Percentiles rank a stretch among this genome's conserved stretches.
Conservation (phyloP, 2,329 filamentous ascomycete genomes). For the Dendryphion nanum region DNA sequence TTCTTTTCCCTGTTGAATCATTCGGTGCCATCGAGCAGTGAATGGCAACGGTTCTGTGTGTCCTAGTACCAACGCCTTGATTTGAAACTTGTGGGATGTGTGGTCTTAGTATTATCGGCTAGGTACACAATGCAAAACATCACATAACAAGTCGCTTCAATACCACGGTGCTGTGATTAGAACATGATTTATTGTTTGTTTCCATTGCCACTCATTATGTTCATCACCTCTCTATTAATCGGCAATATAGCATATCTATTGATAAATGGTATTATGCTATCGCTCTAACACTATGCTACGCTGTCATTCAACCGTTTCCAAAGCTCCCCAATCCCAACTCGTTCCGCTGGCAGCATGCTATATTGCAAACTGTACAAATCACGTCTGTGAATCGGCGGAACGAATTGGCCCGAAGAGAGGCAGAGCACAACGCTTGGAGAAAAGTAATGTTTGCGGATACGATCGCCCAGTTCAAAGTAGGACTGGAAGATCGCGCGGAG, state of each 20-base stretch:
- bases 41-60: no score
- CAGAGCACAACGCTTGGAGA: slow-evolving; percentile 85
- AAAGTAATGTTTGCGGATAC: slow-evolving; percentile 92
- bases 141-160: no score
- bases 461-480: slow-evolving; percentile 90
- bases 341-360: slow-evolving; percentile 85
- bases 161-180: no score
- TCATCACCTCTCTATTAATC: slow-evolving; percentile 1
- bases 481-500: slow-evolving; percentile 96
- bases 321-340: slow-evolving; percentile 79
- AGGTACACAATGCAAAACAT: no score
- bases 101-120: no score
- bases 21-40: no score
- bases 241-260: slow-evolving; percentile 7
- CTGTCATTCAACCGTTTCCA: slow-evolving; percentile 64
- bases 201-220: slow-evolving; percentile 1
- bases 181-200: no score
- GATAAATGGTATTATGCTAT: background rate
- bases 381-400: slow-evolving; percentile 90
- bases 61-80: no score
- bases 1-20: no score
- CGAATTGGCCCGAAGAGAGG: slow-evolving; percentile 84
- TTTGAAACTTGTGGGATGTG: no score
- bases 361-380: slow-evolving; percentile 97
- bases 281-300: slow-evolving; percentile 5